Evolutionary conservation across 2,329 filamentous ascomycete species (phyloP).

Genomic region (Periconia sp.): DNA sequence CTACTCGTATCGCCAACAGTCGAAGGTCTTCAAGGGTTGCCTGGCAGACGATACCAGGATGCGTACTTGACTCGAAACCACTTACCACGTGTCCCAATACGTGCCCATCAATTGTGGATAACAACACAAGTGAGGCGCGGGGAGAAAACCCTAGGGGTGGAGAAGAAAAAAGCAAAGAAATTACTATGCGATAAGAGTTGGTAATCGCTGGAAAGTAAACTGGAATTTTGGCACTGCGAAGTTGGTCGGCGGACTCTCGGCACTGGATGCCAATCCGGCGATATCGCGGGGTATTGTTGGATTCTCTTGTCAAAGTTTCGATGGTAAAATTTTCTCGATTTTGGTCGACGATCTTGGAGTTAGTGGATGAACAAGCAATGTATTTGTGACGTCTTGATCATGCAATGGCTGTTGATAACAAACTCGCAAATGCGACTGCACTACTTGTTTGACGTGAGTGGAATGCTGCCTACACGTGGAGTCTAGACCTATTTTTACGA

Average conservation of each 20-base stretch:
- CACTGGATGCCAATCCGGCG: neutral
- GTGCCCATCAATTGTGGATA: neutral
- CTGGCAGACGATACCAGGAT: slow-evolving; percentile 1
- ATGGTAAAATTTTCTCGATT: neutral
- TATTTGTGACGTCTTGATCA: neutral
- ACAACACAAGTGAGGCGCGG: slow-evolving; percentile 3
- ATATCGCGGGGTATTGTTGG: neutral
- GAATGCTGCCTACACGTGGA: neutral
- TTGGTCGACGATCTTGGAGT: neutral
- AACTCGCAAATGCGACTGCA: neutral
- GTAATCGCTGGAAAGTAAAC: neutral
- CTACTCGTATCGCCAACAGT: neutral
- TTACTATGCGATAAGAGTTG: neutral
- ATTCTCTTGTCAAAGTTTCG: neutral
- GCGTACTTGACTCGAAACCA: neutral
- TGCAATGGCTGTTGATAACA: neutral
- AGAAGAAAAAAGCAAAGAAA: neutral
- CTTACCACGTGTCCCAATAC: neutral
- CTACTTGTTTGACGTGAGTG: neutral
- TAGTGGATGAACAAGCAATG: neutral
- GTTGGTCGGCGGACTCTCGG: neutral
- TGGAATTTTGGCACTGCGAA: neutral
- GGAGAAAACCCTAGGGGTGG: neutral
- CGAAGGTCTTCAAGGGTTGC: slow-evolving; percentile 2
- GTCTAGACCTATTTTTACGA: too few relatives aligned